Percentiles rank a stretch among this genome's conserved stretches.
These are phyloP conservation scores for Melaleuca quinquenervia DNA, from an alignment of 345 rosid genomes.

Conservation along the genomic window DNA sequence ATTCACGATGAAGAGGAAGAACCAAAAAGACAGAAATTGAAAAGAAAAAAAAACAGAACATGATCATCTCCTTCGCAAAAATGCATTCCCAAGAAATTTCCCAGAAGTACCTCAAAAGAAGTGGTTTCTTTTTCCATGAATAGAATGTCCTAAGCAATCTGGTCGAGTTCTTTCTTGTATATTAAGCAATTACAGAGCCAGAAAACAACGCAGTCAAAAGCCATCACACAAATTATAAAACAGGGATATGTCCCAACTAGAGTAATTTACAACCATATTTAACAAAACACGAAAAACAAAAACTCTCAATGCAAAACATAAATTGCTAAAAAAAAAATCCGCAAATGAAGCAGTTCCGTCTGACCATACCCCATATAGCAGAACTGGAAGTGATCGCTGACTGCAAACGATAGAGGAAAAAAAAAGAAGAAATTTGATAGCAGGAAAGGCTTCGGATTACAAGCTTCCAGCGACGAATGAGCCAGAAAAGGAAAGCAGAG, in stretches of 20 bases:
- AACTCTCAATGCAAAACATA: background rate
- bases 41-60: background rate
- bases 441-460: background rate
- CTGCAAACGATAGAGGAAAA: background rate
- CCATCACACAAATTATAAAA: background rate
- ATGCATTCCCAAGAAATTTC: background rate
- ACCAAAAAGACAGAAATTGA: background rate
- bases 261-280: background rate
- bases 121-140: background rate
- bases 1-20: background rate
- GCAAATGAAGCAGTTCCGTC: background rate
- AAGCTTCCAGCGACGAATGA: background rate
- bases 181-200: background rate
- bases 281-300: background rate
- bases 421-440: background rate
- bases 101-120: background rate
- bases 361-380: background rate
- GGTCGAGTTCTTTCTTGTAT: background rate
- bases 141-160: background rate
- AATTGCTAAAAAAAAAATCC: background rate
- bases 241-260: background rate
- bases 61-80: background rate
- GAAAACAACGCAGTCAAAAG: background rate
- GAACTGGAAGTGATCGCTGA: background rate
- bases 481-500: background rate